Evolutionary conservation across 139 green algal genomes (phyloP), one percentile per base, ranked within the genome.

Genomic region (Picochlorum sp.): DNA sequence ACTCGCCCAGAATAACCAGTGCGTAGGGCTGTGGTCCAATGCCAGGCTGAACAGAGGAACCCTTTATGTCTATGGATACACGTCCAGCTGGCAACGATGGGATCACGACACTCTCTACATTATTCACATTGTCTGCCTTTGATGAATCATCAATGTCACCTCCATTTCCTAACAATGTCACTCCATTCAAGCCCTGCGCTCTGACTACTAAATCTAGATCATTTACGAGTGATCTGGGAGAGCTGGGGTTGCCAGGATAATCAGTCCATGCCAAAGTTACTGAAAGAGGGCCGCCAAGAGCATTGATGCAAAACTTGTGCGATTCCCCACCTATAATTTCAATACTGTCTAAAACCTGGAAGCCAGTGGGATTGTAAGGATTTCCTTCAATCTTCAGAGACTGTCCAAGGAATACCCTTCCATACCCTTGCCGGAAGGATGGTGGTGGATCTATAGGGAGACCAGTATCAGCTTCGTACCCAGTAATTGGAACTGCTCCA

Each of bases 151-250:
- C 24, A 2, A 63, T 41, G 6, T 29, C 44, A 18, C 68, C 68
- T 10, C 76, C 78, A 50, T 94, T 93, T 51, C 84, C 85, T 16
- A 76, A 50, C 26, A 82, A 61, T 25, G 69, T 33, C 16, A 70
- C 37, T 22, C 80, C 76, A 30, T 69, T 76, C 14, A 89, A 64
- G 12, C 77, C 81, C 18, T 74, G 76, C 0, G 80, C 74, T 7
- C 64, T 61, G 3, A 89, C 69, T 6, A 57, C 63, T 25, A 96
- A 78, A 63, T 95, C 85, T 25, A 96, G 70, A 64, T 96, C 77
- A 59, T 96, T 94, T 14, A 95, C 83, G 22, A 96, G 75, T 8
- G 59, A 63, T 1, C 28, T 63, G 3, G 36, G 35, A 0, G 74
- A 67, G 2, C 57, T 61, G 10, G 41, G 57, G 14, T 24, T 26